Base-by-base conservation (phyloP, 2,329 filamentous ascomycete genomes). In the Dactylellina cionopaga region DNA sequence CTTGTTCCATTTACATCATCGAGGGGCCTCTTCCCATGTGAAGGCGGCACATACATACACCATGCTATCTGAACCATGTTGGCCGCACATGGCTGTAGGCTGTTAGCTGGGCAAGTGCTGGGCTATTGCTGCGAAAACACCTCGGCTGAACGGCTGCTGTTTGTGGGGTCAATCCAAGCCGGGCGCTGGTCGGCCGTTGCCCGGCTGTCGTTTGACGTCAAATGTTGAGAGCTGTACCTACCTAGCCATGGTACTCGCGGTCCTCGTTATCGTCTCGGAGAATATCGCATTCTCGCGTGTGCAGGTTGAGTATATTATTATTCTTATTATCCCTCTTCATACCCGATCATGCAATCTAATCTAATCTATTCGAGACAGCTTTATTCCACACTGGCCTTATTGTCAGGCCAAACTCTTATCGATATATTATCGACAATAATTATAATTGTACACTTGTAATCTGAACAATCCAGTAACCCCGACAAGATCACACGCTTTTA, bases 81-180 rank as follows among this genome's bases (percentile, higher is more conserved):
- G n/a, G 51, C 51, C 51, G 51, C 51, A 55, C 27, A 52, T 56
- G 49, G 49, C 10, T 13, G 25, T 10, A 10, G 35, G 11, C 13
- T 43, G 33, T 27, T 43, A 22, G 22, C 24, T 55, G 39, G 25
- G n/a, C n/a, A 31, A 15, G 22, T 27, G n/a, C 15, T 49, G 58
- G 55, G 17, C 43, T 47, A 22, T 19, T 31, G 43, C 52, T 13
- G 27, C 46, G 41, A 22, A 41, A 52, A 43, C 64, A 69, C 66
- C 66, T 71, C 66, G 66, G 66, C 59, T 71, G 66, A 71, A 64
- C 66, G 66, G 66, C 63, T 68, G 60, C 37, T 33, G 33, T 47
- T 44, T 64, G 59, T 52, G 33, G 46, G 33, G 37, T n/a, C n/a
- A 49, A 41, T 19, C 44, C 39, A 29, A 25, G 31, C 39, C 52